These are phyloP conservation scores for Chlorella sp. DNA, from an alignment of 139 green algal species.

Conservation along the genomic window DNA sequence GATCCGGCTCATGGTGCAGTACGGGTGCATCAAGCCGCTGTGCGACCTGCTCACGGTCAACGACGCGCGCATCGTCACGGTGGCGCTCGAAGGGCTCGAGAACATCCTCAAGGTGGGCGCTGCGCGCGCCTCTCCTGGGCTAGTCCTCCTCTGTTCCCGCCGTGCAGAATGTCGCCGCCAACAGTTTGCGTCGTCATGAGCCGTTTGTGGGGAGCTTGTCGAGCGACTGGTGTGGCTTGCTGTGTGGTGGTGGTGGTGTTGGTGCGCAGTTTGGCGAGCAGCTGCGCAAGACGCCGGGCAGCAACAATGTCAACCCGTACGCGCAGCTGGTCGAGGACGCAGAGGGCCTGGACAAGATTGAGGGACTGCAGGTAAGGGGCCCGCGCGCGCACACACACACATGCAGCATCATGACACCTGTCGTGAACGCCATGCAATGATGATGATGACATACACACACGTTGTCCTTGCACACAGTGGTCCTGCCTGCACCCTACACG, in stretches of 20 bases:
- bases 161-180: neutral
- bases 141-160: neutral
- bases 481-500: neutral
- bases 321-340: constrained; percentile 88
- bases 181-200: neutral
- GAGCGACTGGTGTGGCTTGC: too few species aligned
- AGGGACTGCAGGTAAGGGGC: constrained; percentile 96
- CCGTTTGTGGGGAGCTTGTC: neutral
- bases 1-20: constrained; percentile 81
- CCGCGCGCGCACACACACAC: too few species aligned
- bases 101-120: constrained; percentile 97
- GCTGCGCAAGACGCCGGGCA: constrained; percentile 38
- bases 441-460: too few species aligned
- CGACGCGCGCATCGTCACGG: constrained; percentile 92
- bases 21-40: constrained; percentile 90
- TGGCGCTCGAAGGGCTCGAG: constrained; percentile 97
- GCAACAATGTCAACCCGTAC: constrained; percentile 73
- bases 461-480: neutral
- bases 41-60: constrained; percentile 90
- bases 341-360: constrained; percentile 98
- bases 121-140: neutral
- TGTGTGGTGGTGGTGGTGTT: neutral
- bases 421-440: too few species aligned
- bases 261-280: constrained; percentile 46
- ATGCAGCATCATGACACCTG: too few species aligned